A percentile compares a stretch with the other conserved stretches of the same genome.
Evolutionary conservation across 345 rosid genomes (phyloP).

Genomic region (Ceriops tagal): DNA sequence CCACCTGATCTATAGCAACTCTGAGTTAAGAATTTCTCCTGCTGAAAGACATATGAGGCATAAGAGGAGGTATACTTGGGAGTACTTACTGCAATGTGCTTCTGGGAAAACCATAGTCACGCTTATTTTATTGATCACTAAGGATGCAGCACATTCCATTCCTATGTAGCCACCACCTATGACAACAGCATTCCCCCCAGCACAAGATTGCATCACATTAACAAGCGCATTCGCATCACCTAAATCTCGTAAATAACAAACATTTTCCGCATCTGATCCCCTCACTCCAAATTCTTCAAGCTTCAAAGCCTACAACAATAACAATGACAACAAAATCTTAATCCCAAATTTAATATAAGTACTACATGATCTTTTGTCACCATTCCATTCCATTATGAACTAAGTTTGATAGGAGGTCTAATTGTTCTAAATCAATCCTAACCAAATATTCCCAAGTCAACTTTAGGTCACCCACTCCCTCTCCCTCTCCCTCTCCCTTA

Average conservation of each 20-base stretch:
- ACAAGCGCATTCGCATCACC: constrained; percentile 85
- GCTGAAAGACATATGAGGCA: background rate
- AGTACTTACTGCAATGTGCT: constrained; percentile 80
- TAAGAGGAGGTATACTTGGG: background rate
- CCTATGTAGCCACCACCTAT: constrained; percentile 98
- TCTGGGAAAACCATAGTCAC: constrained; percentile 99
- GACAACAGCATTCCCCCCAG: constrained; percentile 79
- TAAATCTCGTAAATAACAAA: constrained; percentile 83
- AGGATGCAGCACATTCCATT: constrained; percentile 98
- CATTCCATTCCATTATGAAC: too few relatives aligned
- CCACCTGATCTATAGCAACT: background rate
- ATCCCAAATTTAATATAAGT: background rate
- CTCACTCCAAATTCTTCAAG: constrained; percentile 95
- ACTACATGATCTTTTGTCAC: too few relatives aligned
- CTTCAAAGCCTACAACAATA: constrained; percentile 61
- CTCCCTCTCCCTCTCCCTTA: too few relatives aligned
- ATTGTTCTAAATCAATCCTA: too few relatives aligned
- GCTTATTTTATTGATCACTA: constrained; percentile 81
- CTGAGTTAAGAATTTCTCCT: background rate
- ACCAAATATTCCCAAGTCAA: too few relatives aligned
- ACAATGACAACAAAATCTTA: constrained; percentile 1
- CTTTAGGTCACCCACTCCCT: too few relatives aligned
- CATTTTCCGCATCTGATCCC: constrained; percentile 83
- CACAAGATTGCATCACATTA: constrained; percentile 54
- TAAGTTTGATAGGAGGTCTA: too few relatives aligned